Evolutionary conservation across 257 asterid genomes (phyloP), one percentile per base, ranked within the genome.

Genomic region (Linaria vulgaris): DNA sequence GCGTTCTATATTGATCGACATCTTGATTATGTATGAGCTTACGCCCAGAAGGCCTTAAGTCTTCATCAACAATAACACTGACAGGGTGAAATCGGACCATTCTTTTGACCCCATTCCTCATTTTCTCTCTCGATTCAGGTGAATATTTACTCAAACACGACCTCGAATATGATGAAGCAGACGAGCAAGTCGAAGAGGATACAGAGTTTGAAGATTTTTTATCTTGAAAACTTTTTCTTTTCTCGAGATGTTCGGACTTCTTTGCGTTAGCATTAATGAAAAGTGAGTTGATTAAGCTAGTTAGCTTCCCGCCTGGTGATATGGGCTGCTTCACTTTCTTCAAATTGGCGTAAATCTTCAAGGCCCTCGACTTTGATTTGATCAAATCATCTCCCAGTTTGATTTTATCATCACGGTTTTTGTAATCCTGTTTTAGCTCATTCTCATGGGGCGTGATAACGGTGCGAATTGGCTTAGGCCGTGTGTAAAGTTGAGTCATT

Each of bases 41-140:
- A 24, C 59, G 30, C 51, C 74, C 82, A 0, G 79, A 77, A 17
- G 90, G 80, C 51, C 80, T 75, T 14, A 74, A 78, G 56, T 85
- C 90, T 43, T 79, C 83, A 21, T 83, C 96, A 19, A 84, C 84
- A 45, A 83, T 78, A 45, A 83, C 82, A 16, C 86, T 76, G 16
- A 82, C 85, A 0, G 96, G 95, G 27, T 80, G 71, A 34, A 91
- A 88, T 48, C 82, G 72, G 44, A 92, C 99, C 6, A 80, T 85
- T 47, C 96, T 77, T 63, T 73, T 80, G 3, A 30, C 43, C 31
- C 76, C 83, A 25, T 59, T 67, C 44, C 72, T 66, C 61, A 50
- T 61, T 19, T 70, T 85, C 73, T 77, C 85, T 76, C 64, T 76
- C 4, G 88, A 73, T 34, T 48, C 56, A 0, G 87, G 79, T 1